Base-by-base conservation (phyloP, 2,329 filamentous ascomycete genomes). In the Aspergillus sp. region DNA sequence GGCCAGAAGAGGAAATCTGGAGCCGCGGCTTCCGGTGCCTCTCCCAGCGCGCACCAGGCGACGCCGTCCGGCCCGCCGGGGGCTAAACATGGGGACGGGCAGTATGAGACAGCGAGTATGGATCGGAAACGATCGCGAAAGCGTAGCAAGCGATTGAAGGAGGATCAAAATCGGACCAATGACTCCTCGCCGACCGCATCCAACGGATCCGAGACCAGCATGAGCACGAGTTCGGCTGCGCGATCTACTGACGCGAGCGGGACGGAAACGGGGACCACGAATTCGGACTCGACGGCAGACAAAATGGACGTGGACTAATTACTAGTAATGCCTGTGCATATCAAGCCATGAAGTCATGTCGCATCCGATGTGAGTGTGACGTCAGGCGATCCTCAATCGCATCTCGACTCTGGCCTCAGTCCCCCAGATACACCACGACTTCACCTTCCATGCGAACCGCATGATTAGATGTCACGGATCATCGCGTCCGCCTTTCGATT, bases 271-370 rank as follows among this genome's bases (percentile, higher is more conserved):
- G 24, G 3, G 2, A 32, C 19, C 5, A 10, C 30, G 12, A 32
- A 40, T 14, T 44, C 44, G 15, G 26, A 32, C 19, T 24, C 38
- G 11, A n/a, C 37, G 3, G 27, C 33, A 6, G 56, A 60, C 11
- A 40, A 44, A 12, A 61, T 61, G 57, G 57, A 61, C 24, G 42
- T 58, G 28, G 53, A 58, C 34, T 60, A 38, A 53, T 14, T n/a
- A 14, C 14, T n/a, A n/a, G n/a, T 15, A 15, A 29, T 17, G 12
- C 12, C 4, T n/a, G n/a, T n/a, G n/a, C n/a, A n/a, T n/a, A n/a
- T n/a, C n/a, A 15, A 24, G 12, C 20, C 14, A 15, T 22, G 11
- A 11, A 14, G 13, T 14, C 14, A 15, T 22, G 11, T 5, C 12
- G 13, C 14, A 12, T 13, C 15, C 12, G 22, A 30, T 30, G 19